Evolutionary conservation across 805 yeast genomes (phyloP), one percentile per base, ranked within the genome.

Genomic region (Huiozyma naganishii): DNA sequence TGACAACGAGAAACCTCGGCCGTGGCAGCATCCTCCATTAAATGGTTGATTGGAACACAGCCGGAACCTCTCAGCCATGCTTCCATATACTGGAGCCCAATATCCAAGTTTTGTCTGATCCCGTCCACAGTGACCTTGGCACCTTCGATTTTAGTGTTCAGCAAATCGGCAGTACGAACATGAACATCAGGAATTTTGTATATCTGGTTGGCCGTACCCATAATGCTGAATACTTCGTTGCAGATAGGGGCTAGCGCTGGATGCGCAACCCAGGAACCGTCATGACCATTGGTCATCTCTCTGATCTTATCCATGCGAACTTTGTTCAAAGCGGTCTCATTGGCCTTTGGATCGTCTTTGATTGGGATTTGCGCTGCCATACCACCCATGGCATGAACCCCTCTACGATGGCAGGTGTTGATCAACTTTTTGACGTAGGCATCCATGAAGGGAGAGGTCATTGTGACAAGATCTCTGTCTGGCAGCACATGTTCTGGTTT

Each of bases 251-350:
- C 83, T 61, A 83, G 70, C 23, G 88, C 89, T 17, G 92, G 92
- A 58, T 83, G 90, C n/a, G 90, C 90, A 58, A 83, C 83, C 92
- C 94, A 83, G 46, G 90, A 81, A 42, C 92, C 88, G 68, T 83
- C 94, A 65, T 85, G 87, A 40, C 92, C 92, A 43, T 83, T 80
- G 40, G 69, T 65, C 41, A 82, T 82, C 65, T 83, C 94, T 53
- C 92, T 69, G 51, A 80, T 70, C 65, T 83, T 83, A 65, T 83
- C 92, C 61, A 72, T 74, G 50, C 76, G 73, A 44, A 83, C 90
- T 51, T 80, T 80, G 40, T 73, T 76, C 79, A 83, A 73, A 7
- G 89, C 90, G 40, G 68, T 66, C 39, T 69, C 69, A 65, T 83
- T 83, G 50, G 78, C 75, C 46, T 67, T 74, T 32, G 72, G 67